Conservation (phyloP, 106 monocot genomes). For the Xerophyta viscosa region DNA sequence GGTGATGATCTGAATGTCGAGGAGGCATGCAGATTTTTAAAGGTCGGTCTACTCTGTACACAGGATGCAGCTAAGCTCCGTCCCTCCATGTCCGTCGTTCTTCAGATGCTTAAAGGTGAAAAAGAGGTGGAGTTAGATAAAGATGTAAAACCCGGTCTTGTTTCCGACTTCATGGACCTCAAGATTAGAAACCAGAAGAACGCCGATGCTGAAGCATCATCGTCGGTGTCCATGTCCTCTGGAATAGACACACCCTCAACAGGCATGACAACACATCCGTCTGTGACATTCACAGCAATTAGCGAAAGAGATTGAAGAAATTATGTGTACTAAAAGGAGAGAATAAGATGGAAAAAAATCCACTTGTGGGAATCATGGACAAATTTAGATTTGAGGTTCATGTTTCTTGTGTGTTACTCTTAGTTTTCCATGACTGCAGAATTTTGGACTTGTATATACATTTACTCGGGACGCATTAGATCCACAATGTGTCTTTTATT, state of each 20-base stretch:
- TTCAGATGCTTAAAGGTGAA: slow-evolving; percentile 46
- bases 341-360: not conserved
- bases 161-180: slow-evolving; percentile 58
- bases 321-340: not conserved
- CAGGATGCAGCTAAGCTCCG: slow-evolving; percentile 52
- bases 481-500: not conserved
- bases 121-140: slow-evolving; percentile 5
- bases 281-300: slow-evolving; percentile 37
- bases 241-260: slow-evolving; percentile 2
- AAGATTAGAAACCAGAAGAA: slow-evolving; percentile 30
- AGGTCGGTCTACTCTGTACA: slow-evolving; percentile 57
- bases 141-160: slow-evolving; percentile 53
- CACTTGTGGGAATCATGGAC: not conserved
- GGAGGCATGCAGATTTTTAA: slow-evolving; percentile 48
- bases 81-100: slow-evolving; percentile 41
- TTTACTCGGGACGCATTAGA: not conserved
- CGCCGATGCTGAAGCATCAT: not conserved
- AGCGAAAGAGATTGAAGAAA: slow-evolving; percentile 18
- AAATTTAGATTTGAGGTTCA: not conserved
- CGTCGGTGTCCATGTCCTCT: slow-evolving; percentile 14
- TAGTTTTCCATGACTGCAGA: too few relatives aligned
- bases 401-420: not conserved
- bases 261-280: slow-evolving; percentile 8
- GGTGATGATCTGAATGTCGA: slow-evolving; percentile 38
- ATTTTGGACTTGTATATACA: slow-evolving; percentile 6